Conservation (phyloP, 495 filamentous ascomycete genomes). For the Neurospora sp. region DNA sequence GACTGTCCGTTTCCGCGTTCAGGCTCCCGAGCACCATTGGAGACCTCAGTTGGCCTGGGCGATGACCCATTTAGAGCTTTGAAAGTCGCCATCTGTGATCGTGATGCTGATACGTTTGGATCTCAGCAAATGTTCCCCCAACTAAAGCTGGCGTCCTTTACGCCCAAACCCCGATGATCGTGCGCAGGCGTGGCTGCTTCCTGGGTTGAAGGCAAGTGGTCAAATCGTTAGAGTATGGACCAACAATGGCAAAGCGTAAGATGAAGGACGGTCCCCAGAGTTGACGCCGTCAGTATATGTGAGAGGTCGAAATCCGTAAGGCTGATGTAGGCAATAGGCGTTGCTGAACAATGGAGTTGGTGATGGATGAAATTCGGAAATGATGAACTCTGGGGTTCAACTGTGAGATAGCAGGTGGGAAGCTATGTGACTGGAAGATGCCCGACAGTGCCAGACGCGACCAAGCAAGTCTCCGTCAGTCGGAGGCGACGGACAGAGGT, state of each 20-base stretch:
- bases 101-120: conserved; percentile 1
- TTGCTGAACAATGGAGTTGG: conserved; percentile 12
- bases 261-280: not conserved
- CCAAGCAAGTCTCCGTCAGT: not conserved
- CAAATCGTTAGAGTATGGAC: not conserved
- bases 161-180: not conserved
- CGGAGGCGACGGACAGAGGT: not conserved
- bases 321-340: conserved; percentile 6
- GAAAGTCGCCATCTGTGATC: conserved; percentile 36
- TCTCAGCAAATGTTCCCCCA: not conserved
- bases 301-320: not conserved
- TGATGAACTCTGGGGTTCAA: not conserved
- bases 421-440: not conserved
- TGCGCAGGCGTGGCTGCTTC: not conserved
- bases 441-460: not conserved
- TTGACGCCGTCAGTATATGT: not conserved
- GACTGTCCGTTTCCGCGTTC: conserved; percentile 17
- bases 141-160: not conserved
- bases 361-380: not conserved
- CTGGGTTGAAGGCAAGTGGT: not conserved
- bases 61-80: conserved; percentile 41
- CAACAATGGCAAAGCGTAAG: not conserved
- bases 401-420: not conserved
- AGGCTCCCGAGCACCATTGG: conserved; percentile 18
- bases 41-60: conserved; percentile 26